These are phyloP conservation scores for Mikania micrantha DNA, from an alignment of 129 eudicot genomes.

Conservation along the genomic window DNA sequence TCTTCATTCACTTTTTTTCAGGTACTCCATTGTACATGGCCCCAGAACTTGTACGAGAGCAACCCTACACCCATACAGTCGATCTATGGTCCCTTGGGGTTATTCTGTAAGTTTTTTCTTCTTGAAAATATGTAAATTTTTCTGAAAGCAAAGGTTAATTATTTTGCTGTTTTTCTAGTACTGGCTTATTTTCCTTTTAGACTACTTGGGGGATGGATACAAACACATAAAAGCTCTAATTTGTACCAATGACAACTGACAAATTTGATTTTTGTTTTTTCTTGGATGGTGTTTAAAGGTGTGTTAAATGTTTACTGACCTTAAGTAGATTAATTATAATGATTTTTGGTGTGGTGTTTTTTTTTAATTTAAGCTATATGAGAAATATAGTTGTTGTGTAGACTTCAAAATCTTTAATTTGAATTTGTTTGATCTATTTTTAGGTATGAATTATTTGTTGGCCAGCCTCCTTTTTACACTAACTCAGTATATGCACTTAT, in stretches of 20 bases:
- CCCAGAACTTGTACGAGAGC: slow-evolving; percentile 97
- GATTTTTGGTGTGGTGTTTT: background rate
- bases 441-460: slow-evolving; percentile 98
- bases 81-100: slow-evolving; percentile 99
- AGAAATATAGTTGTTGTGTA: background rate
- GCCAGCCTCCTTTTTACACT: slow-evolving; percentile 98
- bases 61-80: slow-evolving; percentile 96
- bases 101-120: slow-evolving; percentile 60
- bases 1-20: slow-evolving; percentile 18
- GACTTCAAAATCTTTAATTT: background rate
- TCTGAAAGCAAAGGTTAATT: background rate
- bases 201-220: background rate
- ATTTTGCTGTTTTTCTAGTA: background rate
- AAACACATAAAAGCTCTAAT: background rate
- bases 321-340: background rate
- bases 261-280: background rate
- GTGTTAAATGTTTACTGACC: background rate
- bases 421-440: background rate
- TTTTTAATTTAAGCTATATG: background rate
- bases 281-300: background rate
- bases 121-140: background rate
- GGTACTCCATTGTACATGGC: slow-evolving; percentile 99
- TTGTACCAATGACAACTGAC: background rate
- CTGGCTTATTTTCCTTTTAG: background rate
- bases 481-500: slow-evolving; percentile 94